Evolutionary conservation across 192 early-diverging fungal genomes (phyloP).

Genomic region (Irineochytrium annulatum): DNA sequence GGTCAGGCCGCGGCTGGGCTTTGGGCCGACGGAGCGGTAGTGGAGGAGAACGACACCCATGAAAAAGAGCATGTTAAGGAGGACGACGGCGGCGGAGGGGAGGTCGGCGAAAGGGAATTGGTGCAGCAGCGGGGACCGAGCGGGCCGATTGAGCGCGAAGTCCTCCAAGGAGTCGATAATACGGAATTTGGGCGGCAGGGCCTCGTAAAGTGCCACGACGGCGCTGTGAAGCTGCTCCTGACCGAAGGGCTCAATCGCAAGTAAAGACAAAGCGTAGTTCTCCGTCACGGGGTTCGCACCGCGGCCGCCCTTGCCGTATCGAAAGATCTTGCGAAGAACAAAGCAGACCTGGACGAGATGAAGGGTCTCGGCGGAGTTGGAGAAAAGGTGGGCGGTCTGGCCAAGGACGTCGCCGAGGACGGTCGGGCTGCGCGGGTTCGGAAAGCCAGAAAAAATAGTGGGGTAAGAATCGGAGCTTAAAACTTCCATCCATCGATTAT

Average conservation of each 20-base stretch:
- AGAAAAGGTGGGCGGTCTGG: constrained; percentile 16
- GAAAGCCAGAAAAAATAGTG: too few relatives aligned
- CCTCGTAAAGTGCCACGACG: too few relatives aligned
- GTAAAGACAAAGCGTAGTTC: too few relatives aligned
- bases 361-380: background rate
- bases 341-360: constrained; percentile 24
- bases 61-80: constrained; percentile 19
- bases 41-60: constrained; percentile 20
- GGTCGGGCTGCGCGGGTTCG: too few relatives aligned
- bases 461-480: background rate
- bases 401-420: too few relatives aligned
- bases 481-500: constrained; percentile 5
- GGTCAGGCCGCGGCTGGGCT: background rate
- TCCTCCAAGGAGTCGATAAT: background rate
- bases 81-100: constrained; percentile 7
- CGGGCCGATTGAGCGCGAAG: background rate
- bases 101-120: background rate
- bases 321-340: constrained; percentile 14
- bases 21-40: constrained; percentile 4
- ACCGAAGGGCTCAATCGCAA: too few relatives aligned
- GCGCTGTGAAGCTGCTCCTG: background rate
- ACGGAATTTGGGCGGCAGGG: background rate
- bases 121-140: background rate
- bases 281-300: too few relatives aligned
- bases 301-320: background rate